Evolutionary conservation across 139 green algal genomes (phyloP).

Genomic region (Edaphochlamys debaryana): DNA sequence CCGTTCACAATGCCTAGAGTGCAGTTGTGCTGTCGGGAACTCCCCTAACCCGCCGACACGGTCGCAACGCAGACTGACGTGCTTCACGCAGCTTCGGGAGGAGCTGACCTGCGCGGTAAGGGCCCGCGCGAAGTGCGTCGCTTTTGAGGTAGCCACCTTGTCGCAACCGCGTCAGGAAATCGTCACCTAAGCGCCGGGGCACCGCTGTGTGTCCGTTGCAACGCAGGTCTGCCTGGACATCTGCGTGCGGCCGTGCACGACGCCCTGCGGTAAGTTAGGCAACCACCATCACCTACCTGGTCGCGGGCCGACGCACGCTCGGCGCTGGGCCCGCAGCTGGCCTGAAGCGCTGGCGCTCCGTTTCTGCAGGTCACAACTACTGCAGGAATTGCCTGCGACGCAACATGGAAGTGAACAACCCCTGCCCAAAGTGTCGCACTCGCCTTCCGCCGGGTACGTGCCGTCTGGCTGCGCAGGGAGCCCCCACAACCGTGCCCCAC

Average conservation of each 20-base stretch:
- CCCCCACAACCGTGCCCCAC: too few species aligned
- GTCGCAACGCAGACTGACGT: constrained; percentile 44
- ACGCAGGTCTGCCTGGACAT: constrained; percentile 65
- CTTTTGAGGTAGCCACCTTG: too few species aligned
- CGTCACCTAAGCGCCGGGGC: too few species aligned
- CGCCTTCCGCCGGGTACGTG: constrained; percentile 23
- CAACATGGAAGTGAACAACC: constrained; percentile 46
- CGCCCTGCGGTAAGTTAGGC: constrained; percentile 56
- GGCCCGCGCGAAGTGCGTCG: too few species aligned
- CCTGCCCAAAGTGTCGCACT: constrained; percentile 60
- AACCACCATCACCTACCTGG: background rate
- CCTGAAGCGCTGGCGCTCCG: background rate
- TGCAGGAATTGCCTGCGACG: constrained; percentile 58
- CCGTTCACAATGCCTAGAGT: too few species aligned
- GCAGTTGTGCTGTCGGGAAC: too few species aligned
- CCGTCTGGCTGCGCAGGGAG: too few species aligned
- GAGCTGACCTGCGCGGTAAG: constrained; percentile 45
- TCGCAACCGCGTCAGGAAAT: too few species aligned
- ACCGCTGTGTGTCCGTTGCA: background rate
- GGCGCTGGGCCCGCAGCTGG: too few species aligned
- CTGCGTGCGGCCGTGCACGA: constrained; percentile 59
- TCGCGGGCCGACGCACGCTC: background rate
- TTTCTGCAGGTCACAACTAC: constrained; percentile 59
- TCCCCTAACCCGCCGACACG: background rate
- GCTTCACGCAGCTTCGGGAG: constrained; percentile 52